Evolutionary conservation across 139 green algal genomes (phyloP), one percentile per base, ranked within the genome.

Genomic region (Micractinium sp.): DNA sequence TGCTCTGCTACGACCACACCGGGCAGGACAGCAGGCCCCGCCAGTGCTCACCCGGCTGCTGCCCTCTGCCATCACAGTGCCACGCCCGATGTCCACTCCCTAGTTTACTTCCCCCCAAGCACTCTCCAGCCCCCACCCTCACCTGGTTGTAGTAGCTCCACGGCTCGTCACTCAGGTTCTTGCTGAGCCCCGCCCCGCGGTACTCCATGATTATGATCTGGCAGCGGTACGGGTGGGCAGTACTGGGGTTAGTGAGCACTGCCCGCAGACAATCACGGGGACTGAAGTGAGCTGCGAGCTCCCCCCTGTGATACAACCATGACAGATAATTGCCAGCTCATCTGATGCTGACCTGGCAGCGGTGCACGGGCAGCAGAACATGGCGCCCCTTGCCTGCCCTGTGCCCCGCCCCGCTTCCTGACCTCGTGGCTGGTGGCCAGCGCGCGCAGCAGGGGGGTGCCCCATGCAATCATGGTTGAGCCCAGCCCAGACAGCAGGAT

Each of bases 121-220:
- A n/a, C n/a, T n/a, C n/a, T n/a, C n/a, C 47, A 56, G 47, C 47
- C 47, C 47, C 9, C 47, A 2, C 20, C n/a, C 25, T 35, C 31
- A n/a, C 85, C 86, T 89, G 86, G 22, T 85, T 85, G 76, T 78
- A 89, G 86, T 89, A 89, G 76, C 67, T 35, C 86, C 86, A 89
- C 5, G 86, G 60, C 35, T 89, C 25, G 33, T 60, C 78, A 61
- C 76, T 74, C 29, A 71, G 16, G 60, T 85, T 56, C 76, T 85
- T 85, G 75, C 33, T 69, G 56, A 84, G 76, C 27, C 86, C 86
- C 31, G 86, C 75, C 0, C 86, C 86, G 0, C 86, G 33, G 38
- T 89, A 89, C 41, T 89, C 86, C 86, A 89, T 89, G 76, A 85
- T 85, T 56, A 89, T 85, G 35, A 89, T 75, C 86, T 89, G 86